These are phyloP conservation scores for Leccinum disarticulatum DNA, from an alignment of 768 basidiomycete genomes.

Conservation along the genomic window DNA sequence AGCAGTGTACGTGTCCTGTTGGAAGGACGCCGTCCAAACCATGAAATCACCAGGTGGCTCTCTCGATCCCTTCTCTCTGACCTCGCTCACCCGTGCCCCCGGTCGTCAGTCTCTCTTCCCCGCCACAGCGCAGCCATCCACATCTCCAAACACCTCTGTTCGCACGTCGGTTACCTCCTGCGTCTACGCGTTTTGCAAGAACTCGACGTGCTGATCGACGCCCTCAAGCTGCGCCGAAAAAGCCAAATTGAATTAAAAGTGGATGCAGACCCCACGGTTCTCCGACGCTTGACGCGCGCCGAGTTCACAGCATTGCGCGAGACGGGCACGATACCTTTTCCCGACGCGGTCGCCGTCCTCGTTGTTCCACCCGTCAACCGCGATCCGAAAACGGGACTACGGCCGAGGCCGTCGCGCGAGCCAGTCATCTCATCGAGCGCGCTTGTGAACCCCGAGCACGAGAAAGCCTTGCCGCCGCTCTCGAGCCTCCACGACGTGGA, in stretches of 20 bases:
- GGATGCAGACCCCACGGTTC: slow-evolving; percentile 37
- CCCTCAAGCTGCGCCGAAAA: slow-evolving; percentile 8
- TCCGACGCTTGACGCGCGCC: slow-evolving; percentile 62
- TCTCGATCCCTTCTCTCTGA: neutral
- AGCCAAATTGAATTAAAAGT: neutral
- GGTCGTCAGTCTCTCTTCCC: slow-evolving; percentile 17
- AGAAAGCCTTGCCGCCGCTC: slow-evolving; percentile 26
- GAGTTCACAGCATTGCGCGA: slow-evolving; percentile 55
- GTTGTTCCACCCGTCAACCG: slow-evolving; percentile 67
- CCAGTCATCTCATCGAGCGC: slow-evolving; percentile 28
- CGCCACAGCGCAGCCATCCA: slow-evolving; percentile 31
- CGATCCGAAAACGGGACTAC: slow-evolving; percentile 44
- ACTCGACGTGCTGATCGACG: slow-evolving; percentile 54
- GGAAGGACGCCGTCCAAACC: slow-evolving; percentile 45
- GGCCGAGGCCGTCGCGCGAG: slow-evolving; percentile 42
- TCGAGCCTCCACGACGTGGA: slow-evolving; percentile 24
- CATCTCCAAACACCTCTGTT: slow-evolving; percentile 44
- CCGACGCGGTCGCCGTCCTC: slow-evolving; percentile 63
- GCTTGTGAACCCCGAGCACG: neutral
- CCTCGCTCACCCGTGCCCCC: slow-evolving; percentile 3
- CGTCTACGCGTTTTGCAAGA: slow-evolving; percentile 78
- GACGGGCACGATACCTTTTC: slow-evolving; percentile 47
- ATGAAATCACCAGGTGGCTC: slow-evolving; percentile 39
- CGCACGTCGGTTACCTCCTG: slow-evolving; percentile 64
- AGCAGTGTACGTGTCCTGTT: slow-evolving; percentile 60